phyloP scores from a whole-genome alignment of 306 rosid genomes.

The Castanea mollissima region DNA sequence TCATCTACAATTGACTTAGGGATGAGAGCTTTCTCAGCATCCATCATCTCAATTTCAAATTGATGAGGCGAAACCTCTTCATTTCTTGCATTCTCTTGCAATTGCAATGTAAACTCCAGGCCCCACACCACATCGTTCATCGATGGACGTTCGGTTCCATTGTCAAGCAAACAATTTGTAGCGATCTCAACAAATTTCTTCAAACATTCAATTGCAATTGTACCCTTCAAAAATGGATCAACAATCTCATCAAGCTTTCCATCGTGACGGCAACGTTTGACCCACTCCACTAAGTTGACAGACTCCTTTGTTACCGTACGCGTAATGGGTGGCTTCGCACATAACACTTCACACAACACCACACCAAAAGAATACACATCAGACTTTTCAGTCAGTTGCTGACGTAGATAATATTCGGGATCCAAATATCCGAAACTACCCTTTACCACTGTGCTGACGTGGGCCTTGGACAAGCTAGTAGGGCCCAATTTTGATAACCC shows the following conservation, averaged over 20 bases:
- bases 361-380: neutral
- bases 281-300: neutral
- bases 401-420: neutral
- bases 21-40: neutral
- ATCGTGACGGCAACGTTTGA: neutral
- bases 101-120: neutral
- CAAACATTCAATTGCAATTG: neutral
- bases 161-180: neutral
- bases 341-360: neutral
- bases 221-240: neutral
- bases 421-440: neutral
- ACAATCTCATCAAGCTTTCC: neutral
- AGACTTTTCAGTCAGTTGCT: neutral
- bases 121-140: neutral
- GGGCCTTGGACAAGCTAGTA: neutral
- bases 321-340: neutral
- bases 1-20: neutral
- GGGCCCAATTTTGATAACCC: neutral
- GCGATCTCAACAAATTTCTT: neutral
- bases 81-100: neutral
- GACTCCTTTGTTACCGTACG: neutral
- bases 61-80: accelerated
- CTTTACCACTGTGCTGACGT: neutral
- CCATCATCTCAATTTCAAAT: neutral
- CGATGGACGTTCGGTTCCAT: neutral